phyloP scores from a whole-genome alignment of 2,329 filamentous ascomycete species.

The Exophiala calicioides region DNA sequence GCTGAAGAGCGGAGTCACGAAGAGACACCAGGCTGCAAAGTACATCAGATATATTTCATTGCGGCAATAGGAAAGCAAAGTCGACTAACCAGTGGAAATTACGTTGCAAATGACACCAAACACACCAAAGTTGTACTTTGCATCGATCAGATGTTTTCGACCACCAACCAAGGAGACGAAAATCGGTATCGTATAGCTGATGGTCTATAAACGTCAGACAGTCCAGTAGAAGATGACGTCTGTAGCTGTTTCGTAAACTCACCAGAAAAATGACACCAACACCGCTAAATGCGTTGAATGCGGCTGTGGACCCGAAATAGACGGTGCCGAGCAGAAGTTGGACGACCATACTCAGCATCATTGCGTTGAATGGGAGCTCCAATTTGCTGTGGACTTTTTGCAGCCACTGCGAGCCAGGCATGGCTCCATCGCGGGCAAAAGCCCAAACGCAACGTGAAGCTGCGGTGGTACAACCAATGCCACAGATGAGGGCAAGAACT shows the following conservation, averaged over 20 bases:
- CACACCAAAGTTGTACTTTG: constrained; percentile 59
- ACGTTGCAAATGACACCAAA: constrained; percentile 65
- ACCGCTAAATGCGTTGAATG: constrained; percentile 53
- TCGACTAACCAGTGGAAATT: constrained; percentile 61
- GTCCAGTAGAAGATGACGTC: too few relatives aligned
- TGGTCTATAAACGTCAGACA: too few relatives aligned
- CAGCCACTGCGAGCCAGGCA: constrained; percentile 69
- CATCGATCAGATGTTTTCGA: constrained; percentile 46
- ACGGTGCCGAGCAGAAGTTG: constrained; percentile 53
- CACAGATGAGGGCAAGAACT: constrained; percentile 75
- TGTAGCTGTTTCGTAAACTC: too few relatives aligned
- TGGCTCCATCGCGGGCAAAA: constrained; percentile 73
- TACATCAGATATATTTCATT: constrained; percentile 66
- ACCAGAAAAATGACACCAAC: constrained; percentile 61
- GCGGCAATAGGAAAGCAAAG: constrained; percentile 64
- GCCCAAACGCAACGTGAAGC: constrained; percentile 74
- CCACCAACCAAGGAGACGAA: constrained; percentile 50
- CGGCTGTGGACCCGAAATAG: constrained; percentile 50
- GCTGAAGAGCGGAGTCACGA: constrained; percentile 56
- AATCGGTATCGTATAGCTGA: constrained; percentile 60
- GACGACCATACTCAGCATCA: constrained; percentile 45
- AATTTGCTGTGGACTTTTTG: constrained; percentile 64
- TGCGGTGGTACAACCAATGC: constrained; percentile 72
- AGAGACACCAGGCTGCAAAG: constrained; percentile 33
- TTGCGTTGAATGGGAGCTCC: constrained; percentile 62